Percentiles rank a stretch among this genome's conserved stretches.
These are phyloP conservation scores for Blastobotrys attinorum DNA, from an alignment of 805 yeast genomes.

Conservation along the genomic window DNA sequence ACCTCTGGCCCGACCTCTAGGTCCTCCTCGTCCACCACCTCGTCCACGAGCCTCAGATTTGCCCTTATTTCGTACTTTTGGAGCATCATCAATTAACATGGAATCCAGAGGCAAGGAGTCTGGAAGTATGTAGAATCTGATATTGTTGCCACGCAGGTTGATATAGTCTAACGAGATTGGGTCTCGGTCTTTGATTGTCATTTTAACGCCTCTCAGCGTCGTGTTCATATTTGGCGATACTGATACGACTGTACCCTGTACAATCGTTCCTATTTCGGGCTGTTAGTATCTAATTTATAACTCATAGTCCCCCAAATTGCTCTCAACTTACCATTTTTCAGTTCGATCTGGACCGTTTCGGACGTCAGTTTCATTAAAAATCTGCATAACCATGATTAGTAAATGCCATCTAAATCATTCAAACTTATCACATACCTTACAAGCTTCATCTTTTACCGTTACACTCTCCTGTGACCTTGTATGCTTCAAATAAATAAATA, in stretches of 20 bases:
- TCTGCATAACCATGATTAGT: constrained; percentile 28
- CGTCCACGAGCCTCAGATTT: constrained; percentile 4
- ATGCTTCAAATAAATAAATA: not conserved
- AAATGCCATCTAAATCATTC: too few relatives aligned
- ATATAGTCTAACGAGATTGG: constrained; percentile 68
- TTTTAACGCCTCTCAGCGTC: constrained; percentile 67
- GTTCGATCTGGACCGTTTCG: constrained; percentile 83
- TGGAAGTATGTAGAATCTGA: constrained; percentile 75
- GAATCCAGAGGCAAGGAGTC: constrained; percentile 68
- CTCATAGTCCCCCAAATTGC: not conserved
- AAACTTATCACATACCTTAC: constrained; percentile 7
- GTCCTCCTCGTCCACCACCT: constrained; percentile 4
- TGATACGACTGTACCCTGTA: constrained; percentile 75
- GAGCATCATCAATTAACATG: constrained; percentile 36
- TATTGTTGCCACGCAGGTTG: constrained; percentile 82
- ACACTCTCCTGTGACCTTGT: not conserved
- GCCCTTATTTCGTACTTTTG: constrained; percentile 29
- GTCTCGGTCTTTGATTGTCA: constrained; percentile 64
- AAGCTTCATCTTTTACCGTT: constrained; percentile 4
- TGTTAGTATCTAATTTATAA: not conserved
- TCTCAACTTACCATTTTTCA: constrained; percentile 61
- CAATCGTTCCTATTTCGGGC: constrained; percentile 42
- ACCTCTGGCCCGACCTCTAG: not conserved
- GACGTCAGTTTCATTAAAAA: constrained; percentile 79
- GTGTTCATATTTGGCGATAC: constrained; percentile 92